phyloP scores from a whole-genome alignment of 306 rosid genomes.

The Cucumis hystrix region DNA sequence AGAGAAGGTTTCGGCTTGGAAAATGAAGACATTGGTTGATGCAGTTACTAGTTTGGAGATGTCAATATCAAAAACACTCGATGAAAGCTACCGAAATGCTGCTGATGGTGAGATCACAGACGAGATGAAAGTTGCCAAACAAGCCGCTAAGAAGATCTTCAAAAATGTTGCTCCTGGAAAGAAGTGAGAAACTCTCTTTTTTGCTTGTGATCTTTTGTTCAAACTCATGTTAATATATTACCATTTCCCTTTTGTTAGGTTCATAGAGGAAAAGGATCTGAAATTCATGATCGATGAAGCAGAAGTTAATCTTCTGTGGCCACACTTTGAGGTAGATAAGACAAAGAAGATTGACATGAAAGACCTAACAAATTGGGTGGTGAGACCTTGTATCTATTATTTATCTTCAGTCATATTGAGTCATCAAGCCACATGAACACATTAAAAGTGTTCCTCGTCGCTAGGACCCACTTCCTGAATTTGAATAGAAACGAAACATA shows the following conservation, averaged over 20 bases:
- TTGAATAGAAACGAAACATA: neutral
- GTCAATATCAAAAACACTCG: slow-evolving; percentile 48
- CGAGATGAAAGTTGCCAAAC: slow-evolving; percentile 80
- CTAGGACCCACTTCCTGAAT: neutral
- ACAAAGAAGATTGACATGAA: slow-evolving; percentile 42
- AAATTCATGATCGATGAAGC: slow-evolving; percentile 79
- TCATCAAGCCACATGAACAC: neutral
- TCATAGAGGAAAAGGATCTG: slow-evolving; percentile 59
- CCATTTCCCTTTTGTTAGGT: slow-evolving; percentile 20
- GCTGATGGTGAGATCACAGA: slow-evolving; percentile 60
- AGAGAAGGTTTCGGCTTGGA: slow-evolving; percentile 91
- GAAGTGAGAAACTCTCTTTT: slow-evolving; percentile 33
- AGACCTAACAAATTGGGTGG: slow-evolving; percentile 73
- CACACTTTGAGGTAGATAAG: slow-evolving; percentile 41
- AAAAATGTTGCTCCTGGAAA: slow-evolving; percentile 53
- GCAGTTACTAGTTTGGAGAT: slow-evolving; percentile 68
- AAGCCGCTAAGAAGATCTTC: slow-evolving; percentile 66
- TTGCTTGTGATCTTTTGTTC: slow-evolving; percentile 1
- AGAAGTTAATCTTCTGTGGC: slow-evolving; percentile 45
- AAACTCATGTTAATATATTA: neutral
- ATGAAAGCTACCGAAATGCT: slow-evolving; percentile 35
- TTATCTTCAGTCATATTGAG: neutral
- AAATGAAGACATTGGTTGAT: slow-evolving; percentile 80
- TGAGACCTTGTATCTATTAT: slow-evolving; percentile 19
- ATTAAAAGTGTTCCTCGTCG: neutral